Percentiles rank a stretch among this genome's conserved stretches.
Conservation (phyloP, 139 green algal species). For the Chlamydomonas sphaeroides region DNA sequence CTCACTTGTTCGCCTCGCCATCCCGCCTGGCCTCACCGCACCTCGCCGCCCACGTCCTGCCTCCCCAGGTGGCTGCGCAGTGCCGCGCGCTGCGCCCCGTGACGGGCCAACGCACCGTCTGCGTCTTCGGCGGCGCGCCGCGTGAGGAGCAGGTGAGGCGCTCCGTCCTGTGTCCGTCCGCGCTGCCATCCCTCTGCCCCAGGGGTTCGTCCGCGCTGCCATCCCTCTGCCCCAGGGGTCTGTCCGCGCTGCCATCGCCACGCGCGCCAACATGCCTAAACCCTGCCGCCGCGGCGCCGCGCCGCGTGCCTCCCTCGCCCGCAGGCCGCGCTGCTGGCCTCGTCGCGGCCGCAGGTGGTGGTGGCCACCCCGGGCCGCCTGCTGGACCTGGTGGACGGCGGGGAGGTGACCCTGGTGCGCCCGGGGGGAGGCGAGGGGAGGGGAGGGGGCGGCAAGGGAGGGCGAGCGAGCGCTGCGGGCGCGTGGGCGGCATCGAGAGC, state of each 20-base stretch:
- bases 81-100: slow-evolving; percentile 40
- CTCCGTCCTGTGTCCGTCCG: background rate
- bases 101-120: slow-evolving; percentile 53
- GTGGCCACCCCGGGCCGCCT: slow-evolving; percentile 88
- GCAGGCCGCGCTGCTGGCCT: background rate
- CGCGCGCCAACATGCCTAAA: background rate
- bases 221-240: too few relatives aligned
- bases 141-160: slow-evolving; percentile 66
- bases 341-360: slow-evolving; percentile 67
- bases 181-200: background rate
- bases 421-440: background rate
- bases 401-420: slow-evolving; percentile 53
- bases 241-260: background rate
- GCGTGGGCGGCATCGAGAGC: too few relatives aligned
- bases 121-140: slow-evolving; percentile 76
- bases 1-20: background rate
- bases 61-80: slow-evolving; percentile 25
- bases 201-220: too few relatives aligned
- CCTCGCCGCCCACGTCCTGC: background rate
- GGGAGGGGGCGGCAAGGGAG: too few relatives aligned
- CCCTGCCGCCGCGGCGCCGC: too few relatives aligned
- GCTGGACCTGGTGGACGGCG: slow-evolving; percentile 79
- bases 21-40: too few relatives aligned
- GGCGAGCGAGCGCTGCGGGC: too few relatives aligned
- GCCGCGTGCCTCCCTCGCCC: too few relatives aligned